Evolutionary conservation across 116 monocot species (phyloP), one percentile per base, ranked within the genome.

Genomic region (Dioscorea cayenensis): DNA sequence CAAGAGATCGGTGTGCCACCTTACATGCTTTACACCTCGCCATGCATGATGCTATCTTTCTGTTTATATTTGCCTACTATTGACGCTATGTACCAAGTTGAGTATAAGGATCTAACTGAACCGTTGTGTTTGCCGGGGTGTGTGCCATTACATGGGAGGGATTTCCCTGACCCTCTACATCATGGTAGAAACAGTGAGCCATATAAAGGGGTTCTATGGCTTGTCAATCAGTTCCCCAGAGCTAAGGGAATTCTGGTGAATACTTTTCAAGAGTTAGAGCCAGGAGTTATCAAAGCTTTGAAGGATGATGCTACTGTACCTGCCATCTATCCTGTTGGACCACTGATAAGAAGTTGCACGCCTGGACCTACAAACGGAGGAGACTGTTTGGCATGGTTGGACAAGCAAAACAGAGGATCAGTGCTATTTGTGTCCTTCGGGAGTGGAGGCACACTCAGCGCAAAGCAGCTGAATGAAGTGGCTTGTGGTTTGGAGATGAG

Each of bases 381-480:
- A 5, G 52, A 55, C 1, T 69, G 69, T 17, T 55, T 69, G 28
- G 17, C 16, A 7, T 69, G 69, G 69, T 16, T 69, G 52, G 52
- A 69, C 52, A 28, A 51, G 69, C 69, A 69, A 28, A 51, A 51
- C 32, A 4, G 32, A 3, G 51, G 69, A 4, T 68, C 68, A 3
- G 68, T 68, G 68, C 23, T 68, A 5, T 63, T 23, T 63, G 63
- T 63, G 63, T 63, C 63, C 4, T 63, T 63, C 10, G 63, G 63
- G 27, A 63, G 25, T 63, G 63, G 63, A 7, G 63, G 63, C 14
- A 63, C 22, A 23, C 10, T 32, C 6, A 4, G 21, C 4, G 20
- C 27, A 63, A 22, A 63, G 32, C 32, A 32, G 32, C 32, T 23
- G 63, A 6, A 27, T 3, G 63, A 23, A 22, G 10, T 21, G 6